These are phyloP conservation scores for Colletotrichum lini DNA, from an alignment of 2,329 filamentous ascomycete species.

Conservation along the genomic window DNA sequence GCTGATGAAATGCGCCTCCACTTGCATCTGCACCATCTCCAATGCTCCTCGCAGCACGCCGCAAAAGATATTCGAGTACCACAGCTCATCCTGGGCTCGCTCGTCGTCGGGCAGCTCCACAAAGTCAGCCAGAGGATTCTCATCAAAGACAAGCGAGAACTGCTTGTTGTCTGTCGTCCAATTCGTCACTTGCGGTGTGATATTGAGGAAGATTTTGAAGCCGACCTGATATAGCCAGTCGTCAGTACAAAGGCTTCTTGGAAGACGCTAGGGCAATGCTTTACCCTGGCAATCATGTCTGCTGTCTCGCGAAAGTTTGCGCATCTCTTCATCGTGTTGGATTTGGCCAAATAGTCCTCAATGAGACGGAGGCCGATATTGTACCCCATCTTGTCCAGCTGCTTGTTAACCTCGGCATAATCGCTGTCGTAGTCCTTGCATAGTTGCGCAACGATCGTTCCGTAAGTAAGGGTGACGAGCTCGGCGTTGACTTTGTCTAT, in stretches of 20 bases:
- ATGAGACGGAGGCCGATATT: constrained; percentile 97
- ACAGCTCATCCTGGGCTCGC: constrained; percentile 93
- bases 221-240: constrained; percentile 75
- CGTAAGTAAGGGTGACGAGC: constrained; percentile 96
- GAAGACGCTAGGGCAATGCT: background rate
- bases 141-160: constrained; percentile 96
- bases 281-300: constrained; percentile 94
- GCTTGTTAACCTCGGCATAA: constrained; percentile 96
- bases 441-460: constrained; percentile 95
- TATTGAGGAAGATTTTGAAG: constrained; percentile 99
- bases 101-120: constrained; percentile 98
- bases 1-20: constrained; percentile 96
- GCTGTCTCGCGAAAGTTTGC: constrained; percentile 95
- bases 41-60: constrained; percentile 91
- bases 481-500: constrained; percentile 99
- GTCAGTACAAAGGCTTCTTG: constrained; percentile 42
- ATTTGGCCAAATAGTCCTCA: constrained; percentile 97
- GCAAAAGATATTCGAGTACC: constrained; percentile 98
- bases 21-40: constrained; percentile 99
- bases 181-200: constrained; percentile 92
- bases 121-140: constrained; percentile 97
- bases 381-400: constrained; percentile 99
- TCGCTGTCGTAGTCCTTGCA: constrained; percentile 97
- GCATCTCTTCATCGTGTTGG: constrained; percentile 89
- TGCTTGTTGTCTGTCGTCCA: constrained; percentile 98